Evolutionary conservation across 1,284 basidiomycete species (phyloP), one percentile per base, ranked within the genome.

Genomic region (Austroboletus rostrupii): DNA sequence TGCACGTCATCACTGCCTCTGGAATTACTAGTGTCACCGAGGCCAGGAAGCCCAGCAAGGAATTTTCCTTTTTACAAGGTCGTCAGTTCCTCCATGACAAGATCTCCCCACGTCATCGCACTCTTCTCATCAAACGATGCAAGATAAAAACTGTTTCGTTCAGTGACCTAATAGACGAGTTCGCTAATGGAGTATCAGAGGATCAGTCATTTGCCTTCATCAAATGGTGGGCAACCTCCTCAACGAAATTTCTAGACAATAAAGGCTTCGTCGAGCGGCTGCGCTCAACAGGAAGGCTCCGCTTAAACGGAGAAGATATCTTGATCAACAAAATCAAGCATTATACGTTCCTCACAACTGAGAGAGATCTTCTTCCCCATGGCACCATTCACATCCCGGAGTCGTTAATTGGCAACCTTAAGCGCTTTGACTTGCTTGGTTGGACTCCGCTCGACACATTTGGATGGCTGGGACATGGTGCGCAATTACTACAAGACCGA

Each of bases 121-220:
- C 17, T 79, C 75, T 61, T 19, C 36, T 39, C 19, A 53, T 47
- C 21, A 4, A 21, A 1, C 48, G 39, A 19, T 79, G 80, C 1
- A 65, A 90, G 59, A 78, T 98, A 13, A 81, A 79, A 47, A 74
- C 80, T 9, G 85, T 95, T 55, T 80, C 79, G 0, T 90, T 95
- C 60, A 73, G 80, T 20, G 96, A 98, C 64, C 89, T 98, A 13
- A 72, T 97, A 47, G 69, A 73, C 35, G 92, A 96, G 66, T 76
- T 99, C 7, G 75, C 76, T 68, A 74, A 0, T 75, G 90, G 17
- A 84, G 92, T 97, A 26, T 68, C 71, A 0, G 80, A 88, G 51
- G 69, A 75, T 7, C 90, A 96, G 69, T 85, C 91, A 76, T 70
- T 84, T n/a, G 82, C 82, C 1, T 94, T 90, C 65, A 72, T 98